Conservation (phyloP, 1,139 yeast species). For the Nakaseomyces uthaithaninus region DNA sequence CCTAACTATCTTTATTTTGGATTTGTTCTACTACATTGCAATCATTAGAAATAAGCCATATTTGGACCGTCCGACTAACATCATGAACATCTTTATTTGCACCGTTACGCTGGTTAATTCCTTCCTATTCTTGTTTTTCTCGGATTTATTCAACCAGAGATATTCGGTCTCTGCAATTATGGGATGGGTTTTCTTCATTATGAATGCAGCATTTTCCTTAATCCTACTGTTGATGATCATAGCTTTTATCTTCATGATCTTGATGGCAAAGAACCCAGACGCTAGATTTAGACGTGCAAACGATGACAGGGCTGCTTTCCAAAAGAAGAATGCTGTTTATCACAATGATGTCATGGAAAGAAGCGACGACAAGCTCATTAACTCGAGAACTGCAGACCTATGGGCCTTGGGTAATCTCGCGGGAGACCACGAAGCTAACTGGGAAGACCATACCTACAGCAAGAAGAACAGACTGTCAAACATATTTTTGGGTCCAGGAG, state of each 20-base stretch:
- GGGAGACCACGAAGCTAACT: constrained; percentile 57
- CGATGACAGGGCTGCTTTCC: constrained; percentile 80
- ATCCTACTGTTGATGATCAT: constrained; percentile 55
- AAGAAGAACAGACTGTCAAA: constrained; percentile 3
- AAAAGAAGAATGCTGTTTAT: constrained; percentile 42
- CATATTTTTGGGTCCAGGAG: constrained; percentile 5
- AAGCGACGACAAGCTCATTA: not conserved
- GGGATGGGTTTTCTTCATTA: constrained; percentile 73
- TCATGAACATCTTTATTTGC: constrained; percentile 55
- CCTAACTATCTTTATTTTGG: constrained; percentile 54
- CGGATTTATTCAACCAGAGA: constrained; percentile 62
- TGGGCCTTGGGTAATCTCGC: constrained; percentile 42
- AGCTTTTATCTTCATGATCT: constrained; percentile 46
- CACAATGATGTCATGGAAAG: constrained; percentile 4
- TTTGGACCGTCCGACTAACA: constrained; percentile 64
- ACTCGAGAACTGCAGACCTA: constrained; percentile 41
- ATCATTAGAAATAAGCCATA: constrained; percentile 56
- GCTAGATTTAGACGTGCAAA: constrained; percentile 74
- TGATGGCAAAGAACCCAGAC: constrained; percentile 70
- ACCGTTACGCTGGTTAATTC: constrained; percentile 61
- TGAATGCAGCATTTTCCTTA: constrained; percentile 71
- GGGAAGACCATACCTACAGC: constrained; percentile 34
- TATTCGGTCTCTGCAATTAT: constrained; percentile 60
- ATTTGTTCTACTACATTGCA: constrained; percentile 51
- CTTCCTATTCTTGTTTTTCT: constrained; percentile 64